These are phyloP conservation scores for Skeletonema marinoi DNA, from an alignment of 108 stramenopile genomes.

Conservation along the genomic window DNA sequence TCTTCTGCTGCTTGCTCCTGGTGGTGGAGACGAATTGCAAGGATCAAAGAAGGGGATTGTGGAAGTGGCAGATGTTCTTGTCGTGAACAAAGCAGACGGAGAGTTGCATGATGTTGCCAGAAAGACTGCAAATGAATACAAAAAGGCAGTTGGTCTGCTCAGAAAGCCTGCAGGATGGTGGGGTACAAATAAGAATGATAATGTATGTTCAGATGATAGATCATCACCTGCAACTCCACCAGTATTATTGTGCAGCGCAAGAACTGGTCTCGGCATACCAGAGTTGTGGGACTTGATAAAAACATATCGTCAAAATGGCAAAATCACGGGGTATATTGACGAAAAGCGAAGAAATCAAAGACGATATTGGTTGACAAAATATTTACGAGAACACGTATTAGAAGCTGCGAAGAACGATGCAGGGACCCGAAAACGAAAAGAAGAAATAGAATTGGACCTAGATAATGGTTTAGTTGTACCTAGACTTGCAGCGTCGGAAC, in stretches of 20 bases:
- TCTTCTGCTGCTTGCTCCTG: slow-evolving; percentile 91
- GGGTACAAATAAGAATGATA: slow-evolving; percentile 14
- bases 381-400: slow-evolving; percentile 26
- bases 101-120: slow-evolving; percentile 59
- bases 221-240: slow-evolving; percentile 45
- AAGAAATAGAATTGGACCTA: slow-evolving; percentile 43
- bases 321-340: slow-evolving; percentile 49
- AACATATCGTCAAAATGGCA: slow-evolving; percentile 38
- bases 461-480: slow-evolving; percentile 57
- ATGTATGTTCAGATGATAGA: slow-evolving; percentile 10
- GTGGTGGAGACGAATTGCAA: slow-evolving; percentile 96
- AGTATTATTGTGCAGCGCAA: slow-evolving; percentile 69
- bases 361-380: slow-evolving; percentile 85
- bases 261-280: slow-evolving; percentile 57
- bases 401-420: slow-evolving; percentile 40
- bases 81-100: slow-evolving; percentile 98
- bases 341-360: slow-evolving; percentile 46
- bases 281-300: slow-evolving; percentile 64
- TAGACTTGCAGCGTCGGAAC: slow-evolving; percentile 61
- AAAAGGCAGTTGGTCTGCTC: slow-evolving; percentile 63
- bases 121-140: slow-evolving; percentile 75
- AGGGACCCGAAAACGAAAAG: slow-evolving; percentile 27
- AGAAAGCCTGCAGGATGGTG: slow-evolving; percentile 49
- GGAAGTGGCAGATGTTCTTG: slow-evolving; percentile 93
- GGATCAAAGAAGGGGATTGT: slow-evolving; percentile 98